Evolutionary conservation across 305 asterid species (phyloP).

Genomic region (Fraxinus floribunda): DNA sequence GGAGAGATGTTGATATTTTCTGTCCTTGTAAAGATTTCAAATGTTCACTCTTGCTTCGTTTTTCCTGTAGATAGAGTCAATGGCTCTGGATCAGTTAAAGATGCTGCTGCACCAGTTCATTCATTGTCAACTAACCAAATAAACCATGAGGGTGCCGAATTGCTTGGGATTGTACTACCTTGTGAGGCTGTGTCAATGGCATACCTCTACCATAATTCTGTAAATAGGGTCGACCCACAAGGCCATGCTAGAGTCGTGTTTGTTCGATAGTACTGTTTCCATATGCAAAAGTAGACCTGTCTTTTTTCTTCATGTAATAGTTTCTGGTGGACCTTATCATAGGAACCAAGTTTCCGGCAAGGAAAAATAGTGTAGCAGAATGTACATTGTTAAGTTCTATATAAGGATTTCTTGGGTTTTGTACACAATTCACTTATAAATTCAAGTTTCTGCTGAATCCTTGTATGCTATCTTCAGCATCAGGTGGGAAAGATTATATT

Average conservation of each 20-base stretch:
- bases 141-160: slow-evolving; percentile 22
- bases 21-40: neutral
- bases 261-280: slow-evolving; percentile 26
- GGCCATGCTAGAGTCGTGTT: slow-evolving; percentile 28
- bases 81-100: slow-evolving; percentile 1
- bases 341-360: slow-evolving; percentile 15
- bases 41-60: neutral
- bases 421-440: slow-evolving; percentile 27
- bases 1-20: neutral
- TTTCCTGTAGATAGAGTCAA: slow-evolving; percentile 12
- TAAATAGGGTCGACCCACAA: slow-evolving; percentile 39
- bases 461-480: neutral
- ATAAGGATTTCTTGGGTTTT: slow-evolving; percentile 27
- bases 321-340: neutral
- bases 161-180: slow-evolving; percentile 25
- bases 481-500: neutral
- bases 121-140: slow-evolving; percentile 27
- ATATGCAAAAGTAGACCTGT: slow-evolving; percentile 19
- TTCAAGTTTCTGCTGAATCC: slow-evolving; percentile 6
- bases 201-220: slow-evolving; percentile 30
- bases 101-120: slow-evolving; percentile 25
- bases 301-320: slow-evolving; percentile 26
- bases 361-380: slow-evolving; percentile 31
- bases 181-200: slow-evolving; percentile 27
- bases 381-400: slow-evolving; percentile 21